Percentiles rank a stretch among this genome's conserved stretches.
Conservation (phyloP, 306 rosid genomes). For the Cicer pinnatifidum region DNA sequence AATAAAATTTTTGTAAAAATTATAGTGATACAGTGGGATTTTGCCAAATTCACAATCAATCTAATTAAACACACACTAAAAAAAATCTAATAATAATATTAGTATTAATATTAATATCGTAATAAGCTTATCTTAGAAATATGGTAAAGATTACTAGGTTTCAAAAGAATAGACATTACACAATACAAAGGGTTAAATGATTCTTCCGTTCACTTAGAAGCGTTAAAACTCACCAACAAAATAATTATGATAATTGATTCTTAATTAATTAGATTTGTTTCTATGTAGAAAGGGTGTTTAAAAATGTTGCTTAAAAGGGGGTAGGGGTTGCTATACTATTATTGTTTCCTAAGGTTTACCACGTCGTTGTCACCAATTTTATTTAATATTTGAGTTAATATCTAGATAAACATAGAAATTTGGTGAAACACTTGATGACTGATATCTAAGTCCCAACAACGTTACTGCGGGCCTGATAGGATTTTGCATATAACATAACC, state of each 20-base stretch:
- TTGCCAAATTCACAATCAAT: too few relatives aligned
- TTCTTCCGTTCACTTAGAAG: constrained; percentile 27
- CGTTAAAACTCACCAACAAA: constrained; percentile 7
- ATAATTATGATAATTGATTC: constrained; percentile 10
- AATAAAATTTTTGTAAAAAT: too few relatives aligned
- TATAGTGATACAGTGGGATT: too few relatives aligned
- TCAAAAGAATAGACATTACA: constrained; percentile 4
- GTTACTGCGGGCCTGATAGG: constrained; percentile 31
- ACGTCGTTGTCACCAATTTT: constrained; percentile 44
- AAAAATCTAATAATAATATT: too few relatives aligned
- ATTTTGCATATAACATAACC: constrained; percentile 36
- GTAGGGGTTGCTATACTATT: background rate
- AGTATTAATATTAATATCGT: background rate
- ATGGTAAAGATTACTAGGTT: background rate
- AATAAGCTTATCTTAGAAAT: background rate
- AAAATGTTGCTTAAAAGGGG: too few relatives aligned
- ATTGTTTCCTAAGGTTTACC: constrained; percentile 28
- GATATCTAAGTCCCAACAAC: constrained; percentile 44
- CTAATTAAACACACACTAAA: too few relatives aligned
- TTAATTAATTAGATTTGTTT: background rate
- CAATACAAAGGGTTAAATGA: constrained; percentile 1
- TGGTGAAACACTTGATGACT: constrained; percentile 48
- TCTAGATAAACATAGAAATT: constrained; percentile 52
- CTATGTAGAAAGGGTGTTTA: background rate
- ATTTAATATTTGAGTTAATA: constrained; percentile 34